Conservation (phyloP, 2,329 filamentous ascomycete genomes). For the Alternaria arbusti region DNA sequence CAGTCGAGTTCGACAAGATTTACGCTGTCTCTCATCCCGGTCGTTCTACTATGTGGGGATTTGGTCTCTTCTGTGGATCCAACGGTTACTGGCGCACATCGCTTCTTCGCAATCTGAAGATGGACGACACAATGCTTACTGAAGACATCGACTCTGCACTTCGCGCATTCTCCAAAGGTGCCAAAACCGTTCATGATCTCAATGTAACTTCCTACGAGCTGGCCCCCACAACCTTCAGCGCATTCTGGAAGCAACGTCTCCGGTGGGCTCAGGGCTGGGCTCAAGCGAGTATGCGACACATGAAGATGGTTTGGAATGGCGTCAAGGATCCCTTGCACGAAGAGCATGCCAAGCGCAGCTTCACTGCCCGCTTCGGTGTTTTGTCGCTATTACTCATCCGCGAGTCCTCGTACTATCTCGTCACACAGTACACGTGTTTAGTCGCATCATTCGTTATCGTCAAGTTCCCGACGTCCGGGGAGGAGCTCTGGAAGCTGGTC, state of each 20-base stretch:
- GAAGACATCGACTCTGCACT: slow-evolving; percentile 60
- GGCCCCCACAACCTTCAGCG: slow-evolving; percentile 52
- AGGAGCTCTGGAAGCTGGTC: slow-evolving; percentile 49
- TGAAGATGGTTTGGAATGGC: slow-evolving; percentile 52
- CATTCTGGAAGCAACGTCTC: slow-evolving; percentile 59
- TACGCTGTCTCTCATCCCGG: slow-evolving; percentile 60
- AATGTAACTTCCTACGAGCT: slow-evolving; percentile 59
- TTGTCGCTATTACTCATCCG: slow-evolving; percentile 55
- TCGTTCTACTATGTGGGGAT: slow-evolving; percentile 55
- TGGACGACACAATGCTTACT: slow-evolving; percentile 59
- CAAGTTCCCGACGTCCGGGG: slow-evolving; percentile 50
- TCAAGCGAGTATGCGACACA: slow-evolving; percentile 55
- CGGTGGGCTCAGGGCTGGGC: slow-evolving; percentile 60
- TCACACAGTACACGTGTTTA: slow-evolving; percentile 57
- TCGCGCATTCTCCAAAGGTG: slow-evolving; percentile 53
- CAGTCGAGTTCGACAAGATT: slow-evolving; percentile 60
- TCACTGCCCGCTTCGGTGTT: slow-evolving; percentile 52
- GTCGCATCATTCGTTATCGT: slow-evolving; percentile 55
- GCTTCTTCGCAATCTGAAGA: slow-evolving; percentile 54
- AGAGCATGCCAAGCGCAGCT: slow-evolving; percentile 39
- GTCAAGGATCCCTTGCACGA: slow-evolving; percentile 40
- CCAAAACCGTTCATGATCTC: slow-evolving; percentile 56
- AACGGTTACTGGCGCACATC: slow-evolving; percentile 58
- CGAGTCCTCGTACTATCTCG: slow-evolving; percentile 57
- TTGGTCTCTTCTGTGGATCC: slow-evolving; percentile 58